These are phyloP conservation scores for Suillus sp. DNA, from an alignment of 768 basidiomycete genomes.

Conservation along the genomic window DNA sequence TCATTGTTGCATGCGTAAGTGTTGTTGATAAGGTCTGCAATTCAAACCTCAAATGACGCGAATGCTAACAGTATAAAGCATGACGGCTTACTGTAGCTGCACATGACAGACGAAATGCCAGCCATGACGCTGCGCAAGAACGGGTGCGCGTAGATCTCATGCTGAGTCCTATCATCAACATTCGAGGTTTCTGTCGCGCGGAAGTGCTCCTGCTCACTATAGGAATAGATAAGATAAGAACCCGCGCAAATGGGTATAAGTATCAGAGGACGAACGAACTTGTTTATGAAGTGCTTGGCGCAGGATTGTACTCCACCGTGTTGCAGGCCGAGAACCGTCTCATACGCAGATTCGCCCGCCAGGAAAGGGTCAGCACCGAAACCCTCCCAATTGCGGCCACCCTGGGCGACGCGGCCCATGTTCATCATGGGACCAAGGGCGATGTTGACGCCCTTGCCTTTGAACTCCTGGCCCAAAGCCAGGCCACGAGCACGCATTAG, in stretches of 20 bases:
- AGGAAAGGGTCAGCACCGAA: constrained; percentile 86
- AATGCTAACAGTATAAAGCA: constrained; percentile 2
- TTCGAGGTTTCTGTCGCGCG: constrained; percentile 59
- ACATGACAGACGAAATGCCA: constrained; percentile 74
- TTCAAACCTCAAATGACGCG: constrained; percentile 14
- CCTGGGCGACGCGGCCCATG: constrained; percentile 68
- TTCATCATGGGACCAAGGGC: constrained; percentile 71
- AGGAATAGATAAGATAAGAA: constrained; percentile 13
- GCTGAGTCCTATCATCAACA: constrained; percentile 78
- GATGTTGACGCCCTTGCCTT: constrained; percentile 62
- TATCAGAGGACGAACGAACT: constrained; percentile 37
- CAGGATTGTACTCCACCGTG: constrained; percentile 72
- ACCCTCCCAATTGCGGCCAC: constrained; percentile 88
- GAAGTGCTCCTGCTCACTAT: constrained; percentile 68
- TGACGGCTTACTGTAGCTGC: constrained; percentile 61
- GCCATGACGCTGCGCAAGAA: constrained; percentile 74
- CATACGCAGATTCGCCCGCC: constrained; percentile 70
- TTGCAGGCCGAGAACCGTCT: constrained; percentile 81
- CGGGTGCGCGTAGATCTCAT: constrained; percentile 72
- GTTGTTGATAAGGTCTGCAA: constrained; percentile 61
- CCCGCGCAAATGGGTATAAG: constrained; percentile 17
- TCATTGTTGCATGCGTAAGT: constrained; percentile 79
- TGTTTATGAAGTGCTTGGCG: constrained; percentile 76
- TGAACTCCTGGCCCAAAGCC: constrained; percentile 67
- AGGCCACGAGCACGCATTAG: constrained; percentile 64